These are phyloP conservation scores for Pythium insidiosum DNA, from an alignment of 352 stramenopile genomes.

Conservation along the genomic window DNA sequence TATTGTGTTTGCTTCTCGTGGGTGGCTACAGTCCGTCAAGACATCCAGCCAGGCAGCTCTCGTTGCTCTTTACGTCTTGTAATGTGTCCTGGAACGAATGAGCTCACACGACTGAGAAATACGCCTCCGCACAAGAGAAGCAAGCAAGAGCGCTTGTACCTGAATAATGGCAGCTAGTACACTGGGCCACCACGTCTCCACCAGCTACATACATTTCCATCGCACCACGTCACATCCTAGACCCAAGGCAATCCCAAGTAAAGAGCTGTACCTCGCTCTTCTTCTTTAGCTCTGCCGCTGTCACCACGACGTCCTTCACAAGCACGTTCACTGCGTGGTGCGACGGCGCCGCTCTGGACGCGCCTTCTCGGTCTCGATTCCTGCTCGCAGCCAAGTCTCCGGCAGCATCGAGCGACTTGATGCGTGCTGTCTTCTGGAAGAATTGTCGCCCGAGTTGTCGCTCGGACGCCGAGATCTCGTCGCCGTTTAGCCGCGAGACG, in stretches of 20 bases:
- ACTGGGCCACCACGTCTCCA: slow-evolving; percentile 45
- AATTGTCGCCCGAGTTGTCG: slow-evolving; percentile 40
- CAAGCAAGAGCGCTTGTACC: too few species aligned
- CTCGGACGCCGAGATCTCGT: slow-evolving; percentile 44
- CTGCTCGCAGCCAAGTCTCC: background rate
- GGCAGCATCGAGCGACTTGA: background rate
- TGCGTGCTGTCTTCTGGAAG: slow-evolving; percentile 27
- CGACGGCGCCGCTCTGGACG: background rate
- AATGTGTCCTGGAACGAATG: slow-evolving; percentile 72
- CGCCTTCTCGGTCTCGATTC: background rate
- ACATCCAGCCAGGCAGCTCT: slow-evolving; percentile 59
- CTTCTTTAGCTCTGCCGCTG: slow-evolving; percentile 39
- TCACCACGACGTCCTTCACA: slow-evolving; percentile 34
- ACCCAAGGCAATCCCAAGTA: too few species aligned
- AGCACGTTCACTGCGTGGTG: background rate
- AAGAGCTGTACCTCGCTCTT: slow-evolving; percentile 28
- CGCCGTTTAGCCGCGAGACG: slow-evolving; percentile 45
- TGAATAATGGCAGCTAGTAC: slow-evolving; percentile 48
- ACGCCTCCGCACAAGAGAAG: too few species aligned
- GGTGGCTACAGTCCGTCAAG: slow-evolving; percentile 30
- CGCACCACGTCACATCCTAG: too few species aligned
- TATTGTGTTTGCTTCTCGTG: background rate
- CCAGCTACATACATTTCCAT: slow-evolving; percentile 20
- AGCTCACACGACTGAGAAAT: too few species aligned
- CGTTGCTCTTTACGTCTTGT: slow-evolving; percentile 51